Evolutionary conservation across 2,329 filamentous ascomycete genomes (phyloP), one percentile per base, ranked within the genome.

Genomic region (Leptographium wingfieldii): DNA sequence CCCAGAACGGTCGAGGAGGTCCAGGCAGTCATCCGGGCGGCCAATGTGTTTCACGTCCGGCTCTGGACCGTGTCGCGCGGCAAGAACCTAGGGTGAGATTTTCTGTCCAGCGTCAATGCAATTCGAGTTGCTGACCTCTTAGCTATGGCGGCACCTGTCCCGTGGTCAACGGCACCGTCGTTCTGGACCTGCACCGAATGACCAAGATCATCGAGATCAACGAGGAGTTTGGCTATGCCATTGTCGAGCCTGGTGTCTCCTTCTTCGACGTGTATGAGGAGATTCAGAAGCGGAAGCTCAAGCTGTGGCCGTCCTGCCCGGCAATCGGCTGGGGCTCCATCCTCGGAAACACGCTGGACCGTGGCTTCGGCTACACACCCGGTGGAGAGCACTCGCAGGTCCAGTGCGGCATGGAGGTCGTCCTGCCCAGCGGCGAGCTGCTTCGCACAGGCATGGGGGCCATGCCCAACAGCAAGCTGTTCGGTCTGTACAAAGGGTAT

Each of bases 211-310:
- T 83, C 10, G 71, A 79, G 46, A 73, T 83, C 16, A 75, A 80
- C 64, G 72, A 71, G 0, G 74, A 78, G 19, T 74, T 73, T 51
- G 77, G 76, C 25, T 79, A 73, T 59, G 77, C 73, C 51, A 68
- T 83, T 0, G 73, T 83, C 5, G 80, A 83, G 65, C 80, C 80
- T 0, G 80, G 80, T 1, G 80, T 83, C 0, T 77, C 79, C 0
- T 82, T 76, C 65, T 74, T 76, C 59, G 73, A 73, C 33, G 69
- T 83, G 9, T 73, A 82, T 62, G 72, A 80, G n/a, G 72, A 77
- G 57, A 67, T 80, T n/a, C 68, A 73, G 62, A 4, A 11, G n/a
- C 38, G 46, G 29, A 56, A 72, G 27, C 65, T 78, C 5, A 66
- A 14, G 62, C 62, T 79, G 65, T 74, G 74, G 75, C 68, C 75